Evolutionary conservation across 1,284 basidiomycete species (phyloP).

Genomic region (Heliocybe sulcata): DNA sequence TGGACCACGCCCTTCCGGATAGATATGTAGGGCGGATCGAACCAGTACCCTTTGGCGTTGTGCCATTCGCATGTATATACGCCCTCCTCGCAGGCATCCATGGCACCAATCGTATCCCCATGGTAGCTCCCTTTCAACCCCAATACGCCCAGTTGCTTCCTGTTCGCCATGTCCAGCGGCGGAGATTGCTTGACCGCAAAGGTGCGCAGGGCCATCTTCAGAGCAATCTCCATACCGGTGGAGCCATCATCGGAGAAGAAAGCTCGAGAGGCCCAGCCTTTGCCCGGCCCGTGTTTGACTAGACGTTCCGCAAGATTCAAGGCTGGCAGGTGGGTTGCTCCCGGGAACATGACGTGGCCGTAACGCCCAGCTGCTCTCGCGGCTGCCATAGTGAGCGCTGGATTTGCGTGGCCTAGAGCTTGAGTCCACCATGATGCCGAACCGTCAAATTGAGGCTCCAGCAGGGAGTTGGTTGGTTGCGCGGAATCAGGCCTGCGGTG

Average conservation of each 20-base stretch:
- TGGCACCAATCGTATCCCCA: conserved; percentile 95
- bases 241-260: conserved; percentile 96
- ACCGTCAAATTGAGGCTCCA: conserved; percentile 78
- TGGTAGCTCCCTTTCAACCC: conserved; percentile 95
- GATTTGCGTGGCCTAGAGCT: conserved; percentile 79
- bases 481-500: conserved; percentile 9
- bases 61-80: conserved; percentile 98
- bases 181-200: conserved; percentile 42
- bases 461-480: conserved; percentile 28
- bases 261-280: conserved; percentile 85
- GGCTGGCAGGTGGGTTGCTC: conserved; percentile 82
- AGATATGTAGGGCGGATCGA: conserved; percentile 80
- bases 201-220: conserved; percentile 94
- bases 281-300: conserved; percentile 64
- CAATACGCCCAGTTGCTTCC: conserved; percentile 70
- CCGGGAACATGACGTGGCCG: conserved; percentile 95
- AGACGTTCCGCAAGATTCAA: conserved; percentile 73
- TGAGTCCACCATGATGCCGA: conserved; percentile 99
- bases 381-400: conserved; percentile 78
- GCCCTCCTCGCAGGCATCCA: conserved; percentile 92
- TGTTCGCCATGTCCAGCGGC: conserved; percentile 18
- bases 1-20: conserved; percentile 57
- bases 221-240: conserved; percentile 92
- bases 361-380: conserved; percentile 89
- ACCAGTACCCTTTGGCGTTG: conserved; percentile 87